A percentile compares a stretch with the other conserved stretches of the same genome.
Evolutionary conservation across 2,329 filamentous ascomycete genomes (phyloP).

Genomic region (Ascochyta clinopodiicola): DNA sequence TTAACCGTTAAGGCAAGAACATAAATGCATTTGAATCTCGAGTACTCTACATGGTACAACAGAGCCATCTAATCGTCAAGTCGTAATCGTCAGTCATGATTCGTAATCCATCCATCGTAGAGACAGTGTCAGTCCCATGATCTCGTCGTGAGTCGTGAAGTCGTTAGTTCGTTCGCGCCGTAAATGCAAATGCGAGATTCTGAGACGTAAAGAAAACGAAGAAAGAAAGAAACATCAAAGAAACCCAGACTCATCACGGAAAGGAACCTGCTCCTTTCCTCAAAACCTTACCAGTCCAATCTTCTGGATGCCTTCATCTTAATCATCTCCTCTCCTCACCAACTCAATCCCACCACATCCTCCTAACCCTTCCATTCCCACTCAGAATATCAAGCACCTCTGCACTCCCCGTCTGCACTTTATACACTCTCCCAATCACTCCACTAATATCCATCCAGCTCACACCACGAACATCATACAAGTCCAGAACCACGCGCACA

Average conservation of each 20-base stretch:
- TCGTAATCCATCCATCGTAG: slow-evolving; percentile 17
- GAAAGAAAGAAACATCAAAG: background rate
- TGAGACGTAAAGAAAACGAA: too few relatives aligned
- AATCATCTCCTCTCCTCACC: background rate
- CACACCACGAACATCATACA: slow-evolving; percentile 44
- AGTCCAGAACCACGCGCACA: slow-evolving; percentile 45
- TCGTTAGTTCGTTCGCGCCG: background rate
- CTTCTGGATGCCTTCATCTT: background rate
- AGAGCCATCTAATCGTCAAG: slow-evolving; percentile 12
- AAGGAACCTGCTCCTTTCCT: background rate
- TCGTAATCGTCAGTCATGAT: slow-evolving; percentile 24
- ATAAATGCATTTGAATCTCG: slow-evolving; percentile 18
- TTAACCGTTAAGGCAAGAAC: background rate
- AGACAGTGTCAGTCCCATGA: background rate
- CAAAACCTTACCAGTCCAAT: background rate
- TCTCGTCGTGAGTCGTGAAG: background rate
- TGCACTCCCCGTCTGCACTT: slow-evolving; percentile 41
- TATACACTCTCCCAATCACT: slow-evolving; percentile 43
- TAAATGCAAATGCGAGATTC: too few relatives aligned
- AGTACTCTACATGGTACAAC: slow-evolving; percentile 25
- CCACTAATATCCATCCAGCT: slow-evolving; percentile 49
- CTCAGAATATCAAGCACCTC: slow-evolving; percentile 46
- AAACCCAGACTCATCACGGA: too few relatives aligned
- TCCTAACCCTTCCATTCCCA: slow-evolving; percentile 42
- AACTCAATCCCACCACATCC: slow-evolving; percentile 46